Evolutionary conservation across 352 stramenopile genomes (phyloP), one percentile per base, ranked within the genome.

Genomic region (Globisporangium lucens): DNA sequence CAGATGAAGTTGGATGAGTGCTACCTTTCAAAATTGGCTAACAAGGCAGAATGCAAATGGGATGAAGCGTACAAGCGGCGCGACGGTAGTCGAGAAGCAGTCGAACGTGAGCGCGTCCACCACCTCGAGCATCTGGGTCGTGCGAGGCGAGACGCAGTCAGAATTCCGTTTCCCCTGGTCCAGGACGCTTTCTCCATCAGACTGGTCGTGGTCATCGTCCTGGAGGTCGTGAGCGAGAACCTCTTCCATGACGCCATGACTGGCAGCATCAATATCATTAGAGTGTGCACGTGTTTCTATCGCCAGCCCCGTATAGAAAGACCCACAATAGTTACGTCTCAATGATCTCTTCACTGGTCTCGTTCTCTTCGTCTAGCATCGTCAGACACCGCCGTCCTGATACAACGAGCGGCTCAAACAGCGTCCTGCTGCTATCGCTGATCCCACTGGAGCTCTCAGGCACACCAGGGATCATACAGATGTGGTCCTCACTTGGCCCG

Each of bases 161-260:
- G 22, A 5, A 9, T 4, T 61, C 2, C 15, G 10, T 43, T 43
- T 17, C 10, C 5, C 12, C 20, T 53, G 15, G 20, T 57, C 17
- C 12, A 68, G 57, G 15, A 62, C 57, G 41, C 60, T 56, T 9
- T 74, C 63, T 8, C 36, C 43, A 22, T 38, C 6, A 5, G 8
- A n/a, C 47, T 49, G 29, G 13, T 69, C 63, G 10, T 67, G 35
- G 49, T 60, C 51, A 20, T 74, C 61, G 12, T 43, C 36, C 36
- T 43, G 36, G 36, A 43, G 17, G 4, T 89, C 56, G 2, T 78
- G 57, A 20, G 69, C 67, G 13, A 87, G 2, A 5, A 66, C 66
- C 66, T 87, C 78, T 46, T 87, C 80, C 71, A 87, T 84, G 27
- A 66, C 9, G 1, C 80, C 80, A 49, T 87, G 73, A 17, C 78